A percentile compares a stretch with the other conserved stretches of the same genome.
Conservation (phyloP, 331 rosid genomes). For the Cydonia oblonga region DNA sequence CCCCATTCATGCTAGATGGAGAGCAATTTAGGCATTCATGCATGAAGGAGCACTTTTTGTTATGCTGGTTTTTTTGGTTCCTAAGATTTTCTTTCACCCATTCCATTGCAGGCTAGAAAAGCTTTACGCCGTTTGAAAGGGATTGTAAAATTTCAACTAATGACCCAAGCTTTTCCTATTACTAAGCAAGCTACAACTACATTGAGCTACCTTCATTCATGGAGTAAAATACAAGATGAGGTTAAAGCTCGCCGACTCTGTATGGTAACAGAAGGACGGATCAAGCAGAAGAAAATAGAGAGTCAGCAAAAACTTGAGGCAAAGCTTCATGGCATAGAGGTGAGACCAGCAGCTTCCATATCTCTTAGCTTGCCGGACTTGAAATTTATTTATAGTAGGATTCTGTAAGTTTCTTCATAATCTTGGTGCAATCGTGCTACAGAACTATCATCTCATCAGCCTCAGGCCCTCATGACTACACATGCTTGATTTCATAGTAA, state of each 20-base stretch:
- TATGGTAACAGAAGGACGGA: conserved; percentile 86
- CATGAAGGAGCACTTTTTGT: background rate
- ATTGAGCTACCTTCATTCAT: conserved; percentile 64
- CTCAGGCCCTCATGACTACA: background rate
- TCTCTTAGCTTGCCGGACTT: background rate
- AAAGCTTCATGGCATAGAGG: conserved; percentile 83
- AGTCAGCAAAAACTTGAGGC: conserved; percentile 87
- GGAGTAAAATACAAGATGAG: conserved; percentile 75
- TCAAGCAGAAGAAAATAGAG: conserved; percentile 67
- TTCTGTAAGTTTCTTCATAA: background rate
- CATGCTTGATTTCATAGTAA: background rate
- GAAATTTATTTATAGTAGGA: background rate
- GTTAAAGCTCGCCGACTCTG: conserved; percentile 65
- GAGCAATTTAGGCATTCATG: background rate
- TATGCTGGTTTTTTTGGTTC: background rate
- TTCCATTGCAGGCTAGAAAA: conserved; percentile 64
- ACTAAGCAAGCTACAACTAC: conserved; percentile 64
- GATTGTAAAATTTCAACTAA: conserved; percentile 44
- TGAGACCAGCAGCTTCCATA: conserved; percentile 19
- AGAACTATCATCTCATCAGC: background rate
- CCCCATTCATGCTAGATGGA: background rate
- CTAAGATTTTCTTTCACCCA: conserved; percentile 6
- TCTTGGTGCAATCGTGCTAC: background rate
- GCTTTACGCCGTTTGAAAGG: conserved; percentile 58
- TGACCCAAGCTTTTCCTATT: conserved; percentile 42